These are phyloP conservation scores for Yamadazyma triangularis DNA, from an alignment of 1,139 yeast species.

Conservation along the genomic window DNA sequence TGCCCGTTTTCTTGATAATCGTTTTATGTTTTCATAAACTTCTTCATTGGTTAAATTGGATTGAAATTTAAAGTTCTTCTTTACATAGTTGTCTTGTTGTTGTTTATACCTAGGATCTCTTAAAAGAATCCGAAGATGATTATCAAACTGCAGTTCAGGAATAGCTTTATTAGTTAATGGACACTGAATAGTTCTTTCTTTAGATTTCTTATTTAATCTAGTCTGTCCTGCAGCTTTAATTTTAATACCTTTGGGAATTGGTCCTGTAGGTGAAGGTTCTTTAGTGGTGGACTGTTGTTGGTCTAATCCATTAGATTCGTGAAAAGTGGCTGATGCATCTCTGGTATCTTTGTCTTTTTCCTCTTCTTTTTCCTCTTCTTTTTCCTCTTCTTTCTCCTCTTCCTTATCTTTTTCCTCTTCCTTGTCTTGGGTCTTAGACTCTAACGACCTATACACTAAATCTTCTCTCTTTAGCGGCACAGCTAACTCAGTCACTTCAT, in stretches of 20 bases:
- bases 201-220: constrained; percentile 35
- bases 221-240: constrained; percentile 68
- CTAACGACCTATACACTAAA: constrained; percentile 58
- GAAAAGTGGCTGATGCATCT: too few species aligned
- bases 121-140: constrained; percentile 66
- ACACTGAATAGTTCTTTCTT: constrained; percentile 50
- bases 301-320: too few species aligned
- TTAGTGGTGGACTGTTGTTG: too few species aligned
- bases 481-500: constrained; percentile 57
- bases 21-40: constrained; percentile 70
- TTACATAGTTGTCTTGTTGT: constrained; percentile 62
- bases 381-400: constrained; percentile 3
- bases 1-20: constrained; percentile 44
- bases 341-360: too few species aligned
- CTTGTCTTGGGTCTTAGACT: constrained; percentile 26
- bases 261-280: constrained; percentile 4
- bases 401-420: too few species aligned
- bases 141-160: constrained; percentile 68
- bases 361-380: constrained; percentile 1
- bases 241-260: constrained; percentile 53
- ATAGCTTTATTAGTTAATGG: constrained; percentile 70
- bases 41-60: constrained; percentile 66
- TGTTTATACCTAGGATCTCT: constrained; percentile 77
- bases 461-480: constrained; percentile 58
- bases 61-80: constrained; percentile 52